Base-by-base conservation (phyloP, 805 yeast genomes). In the Ogataea paraovalis region DNA sequence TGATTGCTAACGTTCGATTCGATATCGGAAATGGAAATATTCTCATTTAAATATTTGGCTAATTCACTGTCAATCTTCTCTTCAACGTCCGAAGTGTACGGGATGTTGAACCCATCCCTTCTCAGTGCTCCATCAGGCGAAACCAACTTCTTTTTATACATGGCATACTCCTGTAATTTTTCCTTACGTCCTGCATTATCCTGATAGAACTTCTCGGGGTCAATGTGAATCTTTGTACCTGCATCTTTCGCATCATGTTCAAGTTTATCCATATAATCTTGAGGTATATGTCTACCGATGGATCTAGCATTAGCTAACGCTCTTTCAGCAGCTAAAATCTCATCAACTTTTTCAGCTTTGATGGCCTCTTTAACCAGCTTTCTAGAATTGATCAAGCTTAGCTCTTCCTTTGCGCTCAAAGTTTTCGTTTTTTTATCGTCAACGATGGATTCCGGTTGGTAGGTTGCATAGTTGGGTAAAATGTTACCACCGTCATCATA, bases 1-100 rank as follows among this genome's bases (percentile, higher is more conserved):
- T 81, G 76, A 44, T 76, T 77, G 8, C 68, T 66, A 23, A 64
- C 65, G 55, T 79, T 79, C 16, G 80, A 68, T 52, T 80, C 83
- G 18, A 82, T 65, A 23, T 75, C 77, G 2, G 87, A 80, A 44
- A 77, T 71, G 39, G 70, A 72, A 39, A 82, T 77, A 12, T 76
- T 73, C 51, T 76, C 78, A 56, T 79, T 76, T 52, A 79, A 64
- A 49, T 69, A 63, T 19, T 72, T 74, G 0, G 88, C 87, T 52
- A 80, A 69, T 57, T 78, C 80, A 21, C 78, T 72, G 60, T 83
- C 89, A 43, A 75, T 69, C 53, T 76, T 78, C 59, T 83, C 86
- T 62, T 83, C 89, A 20, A 72, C 73, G 33, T 83, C 87, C 9
- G 83, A 74, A 2, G 89, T 83, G 60, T 83, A 83, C 1, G 88